Conservation (phyloP, 2,329 filamentous ascomycete species). For the Phoma sp. region DNA sequence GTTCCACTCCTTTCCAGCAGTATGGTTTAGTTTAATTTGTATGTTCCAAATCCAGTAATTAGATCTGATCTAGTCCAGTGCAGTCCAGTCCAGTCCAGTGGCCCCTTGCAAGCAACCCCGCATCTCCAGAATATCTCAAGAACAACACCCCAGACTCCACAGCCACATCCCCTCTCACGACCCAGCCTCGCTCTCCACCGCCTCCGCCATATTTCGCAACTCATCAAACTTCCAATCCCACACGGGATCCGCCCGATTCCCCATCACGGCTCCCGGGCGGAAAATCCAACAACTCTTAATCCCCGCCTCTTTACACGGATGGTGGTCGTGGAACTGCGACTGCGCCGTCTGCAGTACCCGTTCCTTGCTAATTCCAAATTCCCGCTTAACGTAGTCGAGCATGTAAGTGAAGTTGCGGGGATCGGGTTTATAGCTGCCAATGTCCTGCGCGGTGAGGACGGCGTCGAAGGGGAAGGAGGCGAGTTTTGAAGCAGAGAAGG, state of each 20-base stretch:
- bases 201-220: slow-evolving; percentile 66
- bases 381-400: slow-evolving; percentile 58
- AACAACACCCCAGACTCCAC: too few relatives aligned
- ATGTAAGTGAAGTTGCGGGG: slow-evolving; percentile 70
- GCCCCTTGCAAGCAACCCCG: too few relatives aligned
- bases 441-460: slow-evolving; percentile 72
- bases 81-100: too few relatives aligned
- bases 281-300: slow-evolving; percentile 71
- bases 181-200: slow-evolving; percentile 50
- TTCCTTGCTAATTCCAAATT: slow-evolving; percentile 63
- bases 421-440: slow-evolving; percentile 75
- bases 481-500: slow-evolving; percentile 57
- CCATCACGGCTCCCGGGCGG: slow-evolving; percentile 56
- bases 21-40: too few relatives aligned
- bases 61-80: too few relatives aligned
- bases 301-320: slow-evolving; percentile 66
- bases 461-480: slow-evolving; percentile 64
- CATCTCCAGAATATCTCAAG: too few relatives aligned
- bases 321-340: slow-evolving; percentile 71
- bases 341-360: slow-evolving; percentile 72
- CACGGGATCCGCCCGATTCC: slow-evolving; percentile 52
- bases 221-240: slow-evolving; percentile 63
- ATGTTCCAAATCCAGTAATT: too few relatives aligned
- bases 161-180: too few relatives aligned
- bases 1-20: too few relatives aligned